phyloP scores from a whole-genome alignment of 345 rosid species.

The Psidium friedrichsthalianum region DNA sequence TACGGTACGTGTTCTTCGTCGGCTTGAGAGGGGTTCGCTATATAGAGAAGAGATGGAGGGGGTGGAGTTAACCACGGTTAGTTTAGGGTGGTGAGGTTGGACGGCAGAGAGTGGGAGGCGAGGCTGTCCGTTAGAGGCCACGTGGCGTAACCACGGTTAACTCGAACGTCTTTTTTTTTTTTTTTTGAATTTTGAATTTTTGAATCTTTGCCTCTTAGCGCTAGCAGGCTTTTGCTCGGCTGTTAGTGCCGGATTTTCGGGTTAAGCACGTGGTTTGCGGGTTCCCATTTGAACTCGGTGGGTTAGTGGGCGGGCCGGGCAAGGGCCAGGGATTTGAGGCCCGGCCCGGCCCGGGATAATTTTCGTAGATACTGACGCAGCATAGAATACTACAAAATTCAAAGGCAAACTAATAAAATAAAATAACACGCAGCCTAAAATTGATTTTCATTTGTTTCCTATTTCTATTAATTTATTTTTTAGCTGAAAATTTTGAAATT shows the following conservation, averaged over 20 bases:
- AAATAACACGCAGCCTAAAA: rapidly evolving
- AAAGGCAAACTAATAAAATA: rapidly evolving
- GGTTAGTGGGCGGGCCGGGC: neutral
- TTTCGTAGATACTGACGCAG: neutral
- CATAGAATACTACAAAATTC: neutral
- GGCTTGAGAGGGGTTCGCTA: neutral
- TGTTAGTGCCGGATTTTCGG: neutral
- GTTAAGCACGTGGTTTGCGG: neutral
- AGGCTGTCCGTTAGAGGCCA: neutral
- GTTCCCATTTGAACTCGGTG: neutral
- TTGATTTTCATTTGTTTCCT: neutral
- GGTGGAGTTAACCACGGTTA: neutral
- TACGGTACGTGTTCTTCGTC: neutral
- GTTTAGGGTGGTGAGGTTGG: neutral
- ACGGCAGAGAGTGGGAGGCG: neutral
- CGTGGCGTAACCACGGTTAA: neutral
- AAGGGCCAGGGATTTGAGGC: neutral
- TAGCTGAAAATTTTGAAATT: neutral
- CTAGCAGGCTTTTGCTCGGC: neutral
- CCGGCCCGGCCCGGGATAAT: neutral
- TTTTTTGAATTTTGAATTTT: neutral
- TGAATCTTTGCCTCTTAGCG: neutral
- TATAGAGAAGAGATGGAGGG: neutral
- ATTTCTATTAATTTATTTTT: neutral
- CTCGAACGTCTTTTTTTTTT: neutral